Conservation (phyloP, 148 eudicot genomes). For the Rhododendron griersonianum region DNA sequence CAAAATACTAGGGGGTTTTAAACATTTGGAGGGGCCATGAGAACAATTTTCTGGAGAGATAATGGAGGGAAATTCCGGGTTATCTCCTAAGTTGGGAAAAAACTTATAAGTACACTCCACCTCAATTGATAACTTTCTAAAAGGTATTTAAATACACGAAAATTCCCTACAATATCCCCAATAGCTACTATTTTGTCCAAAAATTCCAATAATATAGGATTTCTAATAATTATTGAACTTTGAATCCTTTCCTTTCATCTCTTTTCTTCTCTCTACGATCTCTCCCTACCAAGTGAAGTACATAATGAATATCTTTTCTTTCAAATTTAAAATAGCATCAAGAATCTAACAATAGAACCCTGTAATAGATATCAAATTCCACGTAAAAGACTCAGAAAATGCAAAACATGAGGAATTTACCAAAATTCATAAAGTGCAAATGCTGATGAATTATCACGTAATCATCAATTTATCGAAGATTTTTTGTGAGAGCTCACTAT, state of each 20-base stretch:
- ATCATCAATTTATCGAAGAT: not conserved
- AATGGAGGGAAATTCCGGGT: not conserved
- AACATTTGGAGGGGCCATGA: not conserved
- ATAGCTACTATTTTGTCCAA: not conserved
- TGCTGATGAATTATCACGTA: not conserved
- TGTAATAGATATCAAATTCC: not conserved
- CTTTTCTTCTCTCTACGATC: not conserved
- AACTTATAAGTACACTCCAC: not conserved
- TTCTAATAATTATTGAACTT: not conserved
- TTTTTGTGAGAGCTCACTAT: not conserved
- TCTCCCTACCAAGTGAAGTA: not conserved
- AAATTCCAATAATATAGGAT: not conserved
- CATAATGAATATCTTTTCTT: not conserved
- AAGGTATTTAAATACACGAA: not conserved
- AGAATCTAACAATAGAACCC: not conserved
- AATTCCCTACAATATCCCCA: not conserved
- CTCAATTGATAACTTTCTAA: not conserved
- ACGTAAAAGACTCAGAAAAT: not conserved
- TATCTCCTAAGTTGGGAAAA: not conserved
- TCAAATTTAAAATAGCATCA: not conserved
- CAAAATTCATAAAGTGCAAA: not conserved
- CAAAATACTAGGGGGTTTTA: not conserved
- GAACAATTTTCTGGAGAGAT: not conserved
- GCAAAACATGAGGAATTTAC: not conserved
- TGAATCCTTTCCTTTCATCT: not conserved